Percentiles rank a stretch among this genome's conserved stretches.
These are phyloP conservation scores for Thelonectria olida DNA, from an alignment of 2,329 filamentous ascomycete species.

Conservation along the genomic window DNA sequence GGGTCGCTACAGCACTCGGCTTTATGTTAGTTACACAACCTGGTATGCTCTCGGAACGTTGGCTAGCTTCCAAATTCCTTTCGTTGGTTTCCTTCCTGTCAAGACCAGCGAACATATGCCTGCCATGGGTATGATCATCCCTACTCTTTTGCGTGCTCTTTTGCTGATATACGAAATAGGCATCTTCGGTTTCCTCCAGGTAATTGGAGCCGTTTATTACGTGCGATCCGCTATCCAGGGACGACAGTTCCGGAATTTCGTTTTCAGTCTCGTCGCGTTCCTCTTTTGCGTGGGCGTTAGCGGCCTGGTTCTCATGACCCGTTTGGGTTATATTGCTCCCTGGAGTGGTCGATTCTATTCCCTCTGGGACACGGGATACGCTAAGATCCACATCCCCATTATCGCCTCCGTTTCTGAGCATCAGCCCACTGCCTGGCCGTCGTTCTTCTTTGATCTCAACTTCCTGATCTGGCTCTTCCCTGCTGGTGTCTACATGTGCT, in stretches of 20 bases:
- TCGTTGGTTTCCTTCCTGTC: conserved; percentile 96
- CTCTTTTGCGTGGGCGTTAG: conserved; percentile 78
- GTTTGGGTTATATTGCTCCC: conserved; percentile 90
- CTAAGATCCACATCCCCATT: conserved; percentile 99
- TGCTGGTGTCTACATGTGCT: conserved; percentile 97
- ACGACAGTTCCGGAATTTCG: conserved; percentile 92
- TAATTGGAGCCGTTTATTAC: conserved; percentile 92
- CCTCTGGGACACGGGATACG: conserved; percentile 97
- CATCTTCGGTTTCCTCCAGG: conserved; percentile 94
- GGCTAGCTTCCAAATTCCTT: conserved; percentile 99
- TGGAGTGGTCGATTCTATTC: conserved; percentile 99
- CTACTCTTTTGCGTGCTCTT: neutral
- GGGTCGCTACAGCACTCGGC: conserved; percentile 91
- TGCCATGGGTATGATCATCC: conserved; percentile 72
- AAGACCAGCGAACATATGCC: conserved; percentile 99
- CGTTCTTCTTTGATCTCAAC: conserved; percentile 99
- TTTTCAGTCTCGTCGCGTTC: conserved; percentile 77
- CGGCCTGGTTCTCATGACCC: conserved; percentile 85
- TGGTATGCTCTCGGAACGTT: conserved; percentile 97
- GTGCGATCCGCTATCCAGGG: conserved; percentile 87
- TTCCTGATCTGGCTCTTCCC: conserved; percentile 99
- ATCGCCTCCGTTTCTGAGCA: conserved; percentile 99
- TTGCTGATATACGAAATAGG: conserved; percentile 58
- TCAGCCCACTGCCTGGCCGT: conserved; percentile 97
- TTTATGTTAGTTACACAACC: conserved; percentile 97